Evolutionary conservation across 2,329 filamentous ascomycete genomes (phyloP).

Genomic region (Knufia fluminis): DNA sequence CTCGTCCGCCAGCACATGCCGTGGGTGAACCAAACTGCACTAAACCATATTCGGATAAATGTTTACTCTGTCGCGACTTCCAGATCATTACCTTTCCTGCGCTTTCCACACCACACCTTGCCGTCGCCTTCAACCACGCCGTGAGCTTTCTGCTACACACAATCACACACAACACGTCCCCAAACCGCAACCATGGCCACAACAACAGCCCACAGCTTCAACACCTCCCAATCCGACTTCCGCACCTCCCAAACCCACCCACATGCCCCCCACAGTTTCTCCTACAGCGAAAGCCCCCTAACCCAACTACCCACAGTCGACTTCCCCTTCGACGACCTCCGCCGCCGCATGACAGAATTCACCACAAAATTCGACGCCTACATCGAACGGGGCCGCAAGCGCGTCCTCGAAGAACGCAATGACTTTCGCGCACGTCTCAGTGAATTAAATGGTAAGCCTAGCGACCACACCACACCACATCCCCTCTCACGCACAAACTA

Average conservation of each 20-base stretch:
- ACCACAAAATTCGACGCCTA: slow-evolving; percentile 85
- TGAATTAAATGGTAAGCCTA: slow-evolving; percentile 69
- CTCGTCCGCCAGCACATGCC: background rate
- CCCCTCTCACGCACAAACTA: background rate
- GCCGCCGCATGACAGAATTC: slow-evolving; percentile 90
- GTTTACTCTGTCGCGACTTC: slow-evolving; percentile 1
- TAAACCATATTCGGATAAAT: background rate
- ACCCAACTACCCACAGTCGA: slow-evolving; percentile 68
- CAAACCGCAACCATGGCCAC: slow-evolving; percentile 12
- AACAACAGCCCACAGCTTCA: slow-evolving; percentile 14
- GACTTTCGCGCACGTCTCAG: slow-evolving; percentile 84
- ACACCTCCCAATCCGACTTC: slow-evolving; percentile 20
- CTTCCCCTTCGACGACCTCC: slow-evolving; percentile 92
- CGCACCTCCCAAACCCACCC: slow-evolving; percentile 21
- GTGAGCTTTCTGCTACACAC: no score
- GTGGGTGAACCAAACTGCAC: background rate
- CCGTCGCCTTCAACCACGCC: background rate
- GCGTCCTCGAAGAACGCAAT: slow-evolving; percentile 85
- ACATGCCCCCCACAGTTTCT: background rate
- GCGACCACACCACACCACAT: background rate
- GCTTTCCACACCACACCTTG: no score
- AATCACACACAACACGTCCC: no score
- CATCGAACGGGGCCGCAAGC: slow-evolving; percentile 82
- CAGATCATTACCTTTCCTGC: no score
- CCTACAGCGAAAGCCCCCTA: slow-evolving; percentile 20